Base-by-base conservation (phyloP, 345 rosid species). In the Salix brachista region DNA sequence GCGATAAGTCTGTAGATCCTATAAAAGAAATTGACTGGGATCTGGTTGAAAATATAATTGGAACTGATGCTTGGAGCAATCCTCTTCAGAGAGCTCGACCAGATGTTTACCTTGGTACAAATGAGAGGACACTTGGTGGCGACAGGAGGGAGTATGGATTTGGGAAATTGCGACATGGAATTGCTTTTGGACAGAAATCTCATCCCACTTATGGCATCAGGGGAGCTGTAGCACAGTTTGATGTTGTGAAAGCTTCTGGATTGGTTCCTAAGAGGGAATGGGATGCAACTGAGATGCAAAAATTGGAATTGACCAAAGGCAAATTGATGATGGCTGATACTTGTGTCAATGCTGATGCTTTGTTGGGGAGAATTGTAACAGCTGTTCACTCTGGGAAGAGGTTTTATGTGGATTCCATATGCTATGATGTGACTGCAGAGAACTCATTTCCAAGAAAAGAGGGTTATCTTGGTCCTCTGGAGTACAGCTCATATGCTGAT, bases 301-400 rank as follows among this genome's bases (percentile, higher is more conserved):
- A 72, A 67, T 80, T 76, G 67, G 86, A 80, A 80, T 67, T 88
- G 69, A 73, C 84, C 17, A 75, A 82, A 82, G 91, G 88, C 46
- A 90, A 90, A 76, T 60, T 96, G 83, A 83, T 89, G 83, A 92
- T 96, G 98, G 99, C 98, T 80, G 94, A 93, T 91, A 85, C 89
- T 69, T 83, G 69, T 77, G 69, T 81, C 52, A 77, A 70, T 79
- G 89, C 86, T 26, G 87, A 91, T 75, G 86, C 77, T 87, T 89
- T 96, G 81, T 80, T 87, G n/a, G 98, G 99, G 76, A 92, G 89
- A 83, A 87, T 96, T 70, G 88, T 93, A 46, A 96, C 98, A 17
- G 98, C 98, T 71, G 99, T 97, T 80, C 99, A 96, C 88, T 96
- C 99, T 5, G 98, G 99, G 78, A 96, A 96, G 89, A 89, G 99